Conservation (phyloP, 139 green algal genomes). For the Penium margaritaceum region DNA sequence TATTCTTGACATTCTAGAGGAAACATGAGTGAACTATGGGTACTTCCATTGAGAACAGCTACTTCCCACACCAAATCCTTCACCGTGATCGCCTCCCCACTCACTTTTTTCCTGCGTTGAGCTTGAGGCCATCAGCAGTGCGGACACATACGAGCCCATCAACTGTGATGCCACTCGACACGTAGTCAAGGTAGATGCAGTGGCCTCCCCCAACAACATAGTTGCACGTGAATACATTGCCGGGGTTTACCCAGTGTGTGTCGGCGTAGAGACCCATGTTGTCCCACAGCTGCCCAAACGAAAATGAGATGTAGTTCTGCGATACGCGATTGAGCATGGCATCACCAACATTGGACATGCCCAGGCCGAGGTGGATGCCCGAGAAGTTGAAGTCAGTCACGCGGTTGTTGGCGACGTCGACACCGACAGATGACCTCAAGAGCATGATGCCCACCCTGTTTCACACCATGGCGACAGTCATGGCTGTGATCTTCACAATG, state of each 20-base stretch:
- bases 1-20: no score
- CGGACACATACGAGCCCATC: constrained; percentile 5
- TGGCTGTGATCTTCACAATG: no score
- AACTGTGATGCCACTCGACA: background rate
- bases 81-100: no score
- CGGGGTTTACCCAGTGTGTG: constrained; percentile 5
- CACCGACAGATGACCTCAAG: no score
- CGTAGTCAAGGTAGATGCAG: constrained; percentile 17
- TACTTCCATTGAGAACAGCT: no score
- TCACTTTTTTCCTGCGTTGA: constrained; percentile 10
- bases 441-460: no score
- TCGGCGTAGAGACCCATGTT: background rate
- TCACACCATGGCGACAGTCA: no score
- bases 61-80: no score
- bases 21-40: no score
- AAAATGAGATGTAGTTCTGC: background rate
- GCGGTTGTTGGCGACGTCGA: constrained; percentile 1
- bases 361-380: background rate
- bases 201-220: background rate
- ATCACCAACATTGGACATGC: constrained; percentile 1
- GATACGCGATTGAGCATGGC: background rate
- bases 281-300: background rate
- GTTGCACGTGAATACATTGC: constrained; percentile 5
- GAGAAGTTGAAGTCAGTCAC: background rate
- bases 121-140: background rate